These are phyloP conservation scores for Nakazawaea anatomiae DNA, from an alignment of 805 yeast species.

Conservation along the genomic window DNA sequence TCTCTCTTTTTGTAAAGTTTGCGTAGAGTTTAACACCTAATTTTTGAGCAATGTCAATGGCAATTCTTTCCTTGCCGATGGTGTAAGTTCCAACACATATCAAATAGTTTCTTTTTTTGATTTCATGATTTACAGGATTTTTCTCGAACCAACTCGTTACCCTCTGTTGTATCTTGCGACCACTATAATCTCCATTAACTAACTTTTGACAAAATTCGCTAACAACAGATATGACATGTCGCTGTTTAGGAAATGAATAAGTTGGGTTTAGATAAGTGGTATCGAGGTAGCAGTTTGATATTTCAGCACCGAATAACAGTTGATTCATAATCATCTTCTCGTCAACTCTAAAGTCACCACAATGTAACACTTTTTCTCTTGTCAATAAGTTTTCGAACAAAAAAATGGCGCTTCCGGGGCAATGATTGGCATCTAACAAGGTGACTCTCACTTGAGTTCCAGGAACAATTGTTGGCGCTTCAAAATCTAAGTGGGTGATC, in stretches of 20 bases:
- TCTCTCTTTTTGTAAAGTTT: conserved; percentile 38
- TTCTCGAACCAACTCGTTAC: conserved; percentile 32
- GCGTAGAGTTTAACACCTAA: conserved; percentile 52
- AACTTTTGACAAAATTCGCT: conserved; percentile 43
- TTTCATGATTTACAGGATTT: conserved; percentile 3
- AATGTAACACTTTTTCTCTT: conserved; percentile 51
- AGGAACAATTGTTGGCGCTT: conserved; percentile 31
- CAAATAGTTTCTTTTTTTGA: conserved; percentile 32
- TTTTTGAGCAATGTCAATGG: conserved; percentile 52
- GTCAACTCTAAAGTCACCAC: conserved; percentile 89
- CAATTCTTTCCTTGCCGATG: conserved; percentile 88
- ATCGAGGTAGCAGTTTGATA: conserved; percentile 74
- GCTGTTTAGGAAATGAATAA: conserved; percentile 75
- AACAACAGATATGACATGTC: conserved; percentile 55
- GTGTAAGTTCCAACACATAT: conserved; percentile 82
- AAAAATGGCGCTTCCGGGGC: conserved; percentile 91
- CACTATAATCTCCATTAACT: conserved; percentile 22
- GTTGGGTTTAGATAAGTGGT: conserved; percentile 82
- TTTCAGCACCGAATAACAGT: conserved; percentile 18
- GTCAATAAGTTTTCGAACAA: conserved; percentile 46
- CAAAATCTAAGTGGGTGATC: conserved; percentile 35
- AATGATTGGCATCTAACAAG: conserved; percentile 83
- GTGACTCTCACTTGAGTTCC: conserved; percentile 47
- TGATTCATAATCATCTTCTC: conserved; percentile 40
- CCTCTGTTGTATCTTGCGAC: conserved; percentile 22